Evolutionary conservation across 2,329 filamentous ascomycete genomes (phyloP).

Genomic region (Aureobasidium subglaciale): DNA sequence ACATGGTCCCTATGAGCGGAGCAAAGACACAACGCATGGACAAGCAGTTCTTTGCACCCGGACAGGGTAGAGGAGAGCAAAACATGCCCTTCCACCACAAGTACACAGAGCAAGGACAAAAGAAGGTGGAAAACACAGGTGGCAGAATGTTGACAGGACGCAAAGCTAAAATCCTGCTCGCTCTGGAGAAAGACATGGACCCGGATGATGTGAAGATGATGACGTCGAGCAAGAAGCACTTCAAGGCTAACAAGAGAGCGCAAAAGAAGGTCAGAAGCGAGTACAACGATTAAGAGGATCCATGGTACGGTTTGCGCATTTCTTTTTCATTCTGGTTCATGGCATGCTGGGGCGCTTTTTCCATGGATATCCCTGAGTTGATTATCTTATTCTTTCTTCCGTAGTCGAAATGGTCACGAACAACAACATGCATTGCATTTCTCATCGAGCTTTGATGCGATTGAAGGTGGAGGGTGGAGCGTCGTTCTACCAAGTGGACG

Average conservation of each 20-base stretch:
- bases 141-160: slow-evolving; percentile 69
- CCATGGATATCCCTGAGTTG: slow-evolving; percentile 5
- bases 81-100: slow-evolving; percentile 82
- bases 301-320: neutral
- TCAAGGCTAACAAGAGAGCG: slow-evolving; percentile 64
- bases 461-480: too few species aligned
- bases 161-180: slow-evolving; percentile 73
- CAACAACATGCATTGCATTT: neutral
- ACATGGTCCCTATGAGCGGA: slow-evolving; percentile 47
- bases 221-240: slow-evolving; percentile 76
- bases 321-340: neutral
- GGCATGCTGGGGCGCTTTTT: slow-evolving; percentile 11
- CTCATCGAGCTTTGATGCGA: too few species aligned
- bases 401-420: neutral
- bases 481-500: too few species aligned
- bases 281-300: slow-evolving; percentile 5
- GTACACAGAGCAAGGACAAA: slow-evolving; percentile 71
- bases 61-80: slow-evolving; percentile 55
- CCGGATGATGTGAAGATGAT: slow-evolving; percentile 42
- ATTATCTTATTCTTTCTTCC: neutral
- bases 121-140: slow-evolving; percentile 27
- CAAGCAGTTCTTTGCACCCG: slow-evolving; percentile 76
- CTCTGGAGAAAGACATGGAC: slow-evolving; percentile 78
- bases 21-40: slow-evolving; percentile 72
- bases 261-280: slow-evolving; percentile 24